Evolutionary conservation across 345 rosid species (phyloP).

Genomic region (Mangifera indica): DNA sequence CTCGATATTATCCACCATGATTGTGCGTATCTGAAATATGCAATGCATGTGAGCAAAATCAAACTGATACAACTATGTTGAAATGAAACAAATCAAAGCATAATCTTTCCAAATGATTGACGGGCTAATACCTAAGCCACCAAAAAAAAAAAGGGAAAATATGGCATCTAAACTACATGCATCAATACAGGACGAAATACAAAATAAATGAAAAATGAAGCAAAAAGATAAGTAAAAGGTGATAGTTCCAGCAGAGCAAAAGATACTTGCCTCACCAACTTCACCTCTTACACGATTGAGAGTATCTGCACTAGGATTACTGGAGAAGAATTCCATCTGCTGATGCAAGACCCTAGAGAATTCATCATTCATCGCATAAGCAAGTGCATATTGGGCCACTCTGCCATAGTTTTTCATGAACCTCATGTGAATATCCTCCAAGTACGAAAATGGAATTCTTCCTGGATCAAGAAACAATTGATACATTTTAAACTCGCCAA

Average conservation of each 20-base stretch:
- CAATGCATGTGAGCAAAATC: conserved; percentile 5
- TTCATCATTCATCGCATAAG: conserved; percentile 98
- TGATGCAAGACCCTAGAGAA: conserved; percentile 97
- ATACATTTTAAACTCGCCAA: conserved; percentile 13
- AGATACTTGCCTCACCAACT: conserved; percentile 74
- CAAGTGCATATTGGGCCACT: conserved; percentile 82
- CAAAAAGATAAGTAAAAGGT: conserved; percentile 5
- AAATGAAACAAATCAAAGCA: conserved; percentile 4
- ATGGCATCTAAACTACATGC: conserved; percentile 4
- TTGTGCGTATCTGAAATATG: conserved; percentile 66
- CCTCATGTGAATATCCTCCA: conserved; percentile 95
- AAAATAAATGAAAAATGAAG: conserved; percentile 10
- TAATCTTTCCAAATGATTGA: not conserved
- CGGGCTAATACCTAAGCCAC: not conserved
- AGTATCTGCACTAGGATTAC: conserved; percentile 84
- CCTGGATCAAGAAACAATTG: conserved; percentile 44
- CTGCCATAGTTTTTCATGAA: conserved; percentile 94
- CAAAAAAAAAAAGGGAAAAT: not conserved
- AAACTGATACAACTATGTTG: not conserved
- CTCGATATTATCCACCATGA: conserved; percentile 97
- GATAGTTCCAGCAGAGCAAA: conserved; percentile 10
- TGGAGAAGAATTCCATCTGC: conserved; percentile 98
- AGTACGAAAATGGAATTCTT: conserved; percentile 94
- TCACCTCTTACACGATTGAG: conserved; percentile 93
- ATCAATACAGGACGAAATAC: not conserved